Evolutionary conservation across 2,329 filamentous ascomycete genomes (phyloP), one percentile per base, ranked within the genome.

Genomic region (Samsoniella hepiali): DNA sequence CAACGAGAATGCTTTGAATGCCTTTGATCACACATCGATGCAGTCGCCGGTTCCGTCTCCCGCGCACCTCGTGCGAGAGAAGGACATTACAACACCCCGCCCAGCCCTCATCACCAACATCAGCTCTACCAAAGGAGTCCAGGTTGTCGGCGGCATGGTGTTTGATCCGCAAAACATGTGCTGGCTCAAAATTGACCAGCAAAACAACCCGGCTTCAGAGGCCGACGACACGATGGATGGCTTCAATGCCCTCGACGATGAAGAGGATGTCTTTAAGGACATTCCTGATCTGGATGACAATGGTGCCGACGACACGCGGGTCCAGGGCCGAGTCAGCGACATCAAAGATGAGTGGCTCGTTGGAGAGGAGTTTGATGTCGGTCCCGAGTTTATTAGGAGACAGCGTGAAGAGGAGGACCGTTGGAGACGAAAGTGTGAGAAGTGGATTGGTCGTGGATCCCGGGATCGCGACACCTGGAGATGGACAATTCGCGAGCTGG

Each of bases 141-240:
- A 97, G 76, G 90, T 97, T 42, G 93, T 97, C 64, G 91, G 93
- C n/a, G 92, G 93, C 69, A 99, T 99, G 95, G 90, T 98, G 10
- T 99, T 98, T 74, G 95, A 99, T 72, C 95, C 95, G 3, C 89
- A 92, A 66, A 91, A 91, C 69, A 98, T 99, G 94, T 96, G 93
- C 74, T 99, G 95, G 95, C 83, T 98, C 63, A 97, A 97, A 75
- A 81, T 95, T 66, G 80, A 82, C 54, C 75, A 79, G 22, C 73
- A 82, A 36, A 74, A 74, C n/a, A 79, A 79, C 58, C 70, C 76
- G 49, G 80, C 78, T 64, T 78, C 80, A 1, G 81, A 85, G 22
- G 74, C 77, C 10, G 79, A 80, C 50, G 86, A 88, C 69, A 79
- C 83, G 2, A 80, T 88, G 77, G 85, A 88, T 67, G 82, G 82